Evolutionary conservation across 805 yeast genomes (phyloP).

Genomic region (Cyberlindnera japonica): DNA sequence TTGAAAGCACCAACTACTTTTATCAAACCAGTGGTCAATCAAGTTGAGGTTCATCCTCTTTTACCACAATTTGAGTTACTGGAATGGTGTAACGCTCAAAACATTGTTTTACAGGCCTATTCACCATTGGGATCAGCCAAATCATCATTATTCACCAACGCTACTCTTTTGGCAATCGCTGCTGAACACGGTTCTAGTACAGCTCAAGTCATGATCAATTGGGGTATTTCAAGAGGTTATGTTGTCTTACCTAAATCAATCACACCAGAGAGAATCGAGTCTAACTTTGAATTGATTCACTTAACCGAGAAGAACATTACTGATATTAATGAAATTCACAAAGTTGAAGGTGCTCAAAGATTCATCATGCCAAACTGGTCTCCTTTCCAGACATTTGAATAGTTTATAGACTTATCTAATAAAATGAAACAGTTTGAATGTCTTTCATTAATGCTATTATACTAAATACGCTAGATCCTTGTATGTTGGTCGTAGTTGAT

Average conservation of each 20-base stretch:
- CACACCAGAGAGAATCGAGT: constrained; percentile 40
- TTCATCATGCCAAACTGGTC: too few relatives aligned
- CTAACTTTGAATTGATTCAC: too few relatives aligned
- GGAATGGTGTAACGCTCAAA: constrained; percentile 11
- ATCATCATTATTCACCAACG: constrained; percentile 33
- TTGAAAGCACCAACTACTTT: constrained; percentile 12
- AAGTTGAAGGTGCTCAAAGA: too few relatives aligned
- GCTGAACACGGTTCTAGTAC: constrained; percentile 35
- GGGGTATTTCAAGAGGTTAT: constrained; percentile 57
- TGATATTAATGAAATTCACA: too few relatives aligned
- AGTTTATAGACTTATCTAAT: too few relatives aligned
- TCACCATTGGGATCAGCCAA: constrained; percentile 20
- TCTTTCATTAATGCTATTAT: too few relatives aligned
- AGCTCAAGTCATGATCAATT: constrained; percentile 52
- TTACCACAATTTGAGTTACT: constrained; percentile 17
- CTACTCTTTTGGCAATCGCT: constrained; percentile 41
- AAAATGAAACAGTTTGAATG: too few relatives aligned
- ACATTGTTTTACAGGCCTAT: constrained; percentile 18
- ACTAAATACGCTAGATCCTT: too few relatives aligned
- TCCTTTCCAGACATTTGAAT: too few relatives aligned
- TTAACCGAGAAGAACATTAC: constrained; percentile 32
- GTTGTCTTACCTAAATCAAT: constrained; percentile 53
- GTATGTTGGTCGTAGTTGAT: too few relatives aligned
- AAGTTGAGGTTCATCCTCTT: constrained; percentile 23
- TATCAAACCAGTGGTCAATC: constrained; percentile 22